Conservation (phyloP, 1,139 yeast genomes). For the Lodderomyces elongisporus region DNA sequence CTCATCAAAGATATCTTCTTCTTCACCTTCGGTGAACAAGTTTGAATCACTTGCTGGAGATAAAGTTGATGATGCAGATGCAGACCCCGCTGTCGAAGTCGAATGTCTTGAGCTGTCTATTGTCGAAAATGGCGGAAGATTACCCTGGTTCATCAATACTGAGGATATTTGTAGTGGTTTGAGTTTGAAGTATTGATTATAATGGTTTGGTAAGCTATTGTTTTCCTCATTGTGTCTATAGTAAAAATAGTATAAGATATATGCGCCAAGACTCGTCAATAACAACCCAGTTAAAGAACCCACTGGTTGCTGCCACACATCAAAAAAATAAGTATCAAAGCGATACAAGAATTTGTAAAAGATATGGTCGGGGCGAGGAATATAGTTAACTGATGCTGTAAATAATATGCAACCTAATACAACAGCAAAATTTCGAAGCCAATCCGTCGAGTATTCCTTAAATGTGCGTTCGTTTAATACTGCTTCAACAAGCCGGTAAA, state of each 20-base stretch:
- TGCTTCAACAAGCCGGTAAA: constrained; percentile 4
- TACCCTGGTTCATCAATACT: constrained; percentile 1
- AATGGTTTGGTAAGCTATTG: constrained; percentile 1
- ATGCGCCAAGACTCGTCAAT: constrained; percentile 7
- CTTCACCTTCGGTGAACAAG: constrained; percentile 6
- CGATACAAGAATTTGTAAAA: constrained; percentile 10
- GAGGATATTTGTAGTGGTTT: constrained; percentile 8
- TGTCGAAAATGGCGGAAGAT: constrained; percentile 1
- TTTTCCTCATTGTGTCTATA: constrained; percentile 4
- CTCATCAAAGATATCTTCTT: constrained; percentile 4
- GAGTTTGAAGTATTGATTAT: constrained; percentile 2
- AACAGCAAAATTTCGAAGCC: constrained; percentile 4
- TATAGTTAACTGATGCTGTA: constrained; percentile 5
- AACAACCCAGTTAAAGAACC: constrained; percentile 10
- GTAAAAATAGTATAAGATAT: constrained; percentile 5
- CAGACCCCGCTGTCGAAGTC: constrained; percentile 2
- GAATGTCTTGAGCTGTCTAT: constrained; percentile 3
- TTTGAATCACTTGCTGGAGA: constrained; percentile 6
- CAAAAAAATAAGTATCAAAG: constrained; percentile 12
- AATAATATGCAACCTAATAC: constrained; percentile 5
- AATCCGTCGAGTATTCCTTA: constrained; percentile 5
- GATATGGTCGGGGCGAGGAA: constrained; percentile 11
- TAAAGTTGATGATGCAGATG: constrained; percentile 3
- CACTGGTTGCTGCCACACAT: constrained; percentile 6
- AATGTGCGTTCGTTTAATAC: constrained; percentile 7